These are phyloP conservation scores for Boletus reticuloceps DNA, from an alignment of 768 basidiomycete genomes.

Conservation along the genomic window DNA sequence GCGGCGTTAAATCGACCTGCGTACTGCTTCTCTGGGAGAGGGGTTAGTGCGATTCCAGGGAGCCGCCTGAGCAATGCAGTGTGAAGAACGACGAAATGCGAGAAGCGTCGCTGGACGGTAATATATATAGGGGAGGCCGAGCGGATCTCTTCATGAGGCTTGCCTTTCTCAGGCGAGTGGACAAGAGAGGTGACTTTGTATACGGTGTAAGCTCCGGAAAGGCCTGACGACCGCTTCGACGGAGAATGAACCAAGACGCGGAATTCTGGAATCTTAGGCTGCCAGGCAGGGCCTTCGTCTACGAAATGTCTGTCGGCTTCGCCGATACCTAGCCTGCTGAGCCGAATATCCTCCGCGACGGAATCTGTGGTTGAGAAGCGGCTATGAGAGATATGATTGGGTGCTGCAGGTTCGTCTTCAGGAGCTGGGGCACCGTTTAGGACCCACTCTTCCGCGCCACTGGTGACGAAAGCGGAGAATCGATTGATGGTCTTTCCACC, in stretches of 20 bases:
- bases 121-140: conserved; percentile 48
- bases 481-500: conserved; percentile 78
- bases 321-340: conserved; percentile 41
- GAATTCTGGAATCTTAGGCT: conserved; percentile 68
- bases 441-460: conserved; percentile 81
- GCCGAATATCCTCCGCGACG: conserved; percentile 41
- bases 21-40: conserved; percentile 84
- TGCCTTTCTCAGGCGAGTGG: conserved; percentile 15
- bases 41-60: conserved; percentile 76
- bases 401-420: conserved; percentile 29
- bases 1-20: conserved; percentile 75
- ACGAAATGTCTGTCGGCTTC: conserved; percentile 73
- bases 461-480: conserved; percentile 85
- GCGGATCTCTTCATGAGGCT: conserved; percentile 16
- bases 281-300: conserved; percentile 71
- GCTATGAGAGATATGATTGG: conserved; percentile 20
- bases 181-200: conserved; percentile 67
- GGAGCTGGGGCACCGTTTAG: conserved; percentile 53
- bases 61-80: conserved; percentile 65
- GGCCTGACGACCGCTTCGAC: conserved; percentile 63
- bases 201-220: conserved; percentile 70
- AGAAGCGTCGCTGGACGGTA: conserved; percentile 80
- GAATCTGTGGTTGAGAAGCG: conserved; percentile 33
- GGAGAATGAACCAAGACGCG: conserved; percentile 77
- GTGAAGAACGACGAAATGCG: conserved; percentile 79